Evolutionary conservation across 768 basidiomycete species (phyloP).

Genomic region (Pulveroboletus frians): DNA sequence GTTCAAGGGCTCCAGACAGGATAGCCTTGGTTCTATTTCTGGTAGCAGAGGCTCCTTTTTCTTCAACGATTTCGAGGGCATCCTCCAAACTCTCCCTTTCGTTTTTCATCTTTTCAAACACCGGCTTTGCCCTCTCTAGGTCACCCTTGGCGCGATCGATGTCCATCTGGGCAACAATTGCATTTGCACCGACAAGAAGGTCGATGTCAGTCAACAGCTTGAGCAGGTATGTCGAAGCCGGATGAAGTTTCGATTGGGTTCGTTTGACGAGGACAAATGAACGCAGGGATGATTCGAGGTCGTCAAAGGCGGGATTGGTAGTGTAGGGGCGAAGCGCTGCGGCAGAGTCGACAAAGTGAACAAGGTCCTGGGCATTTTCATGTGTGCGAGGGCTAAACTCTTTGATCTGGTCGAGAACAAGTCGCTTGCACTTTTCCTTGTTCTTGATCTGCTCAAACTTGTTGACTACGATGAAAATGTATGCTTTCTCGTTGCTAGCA

Average conservation of each 20-base stretch:
- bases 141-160: slow-evolving; percentile 66
- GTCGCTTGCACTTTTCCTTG: slow-evolving; percentile 85
- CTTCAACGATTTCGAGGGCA: slow-evolving; percentile 73
- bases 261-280: slow-evolving; percentile 96
- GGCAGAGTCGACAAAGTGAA: slow-evolving; percentile 97
- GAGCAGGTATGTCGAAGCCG: slow-evolving; percentile 85
- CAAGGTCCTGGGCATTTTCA: slow-evolving; percentile 86
- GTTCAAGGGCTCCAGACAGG: slow-evolving; percentile 65
- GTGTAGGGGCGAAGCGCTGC: slow-evolving; percentile 62
- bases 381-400: slow-evolving; percentile 88
- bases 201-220: slow-evolving; percentile 90
- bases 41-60: slow-evolving; percentile 55
- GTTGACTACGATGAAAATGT: slow-evolving; percentile 98
- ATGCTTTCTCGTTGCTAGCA: slow-evolving; percentile 95
- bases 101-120: slow-evolving; percentile 82
- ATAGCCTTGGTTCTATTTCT: slow-evolving; percentile 50
- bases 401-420: slow-evolving; percentile 91
- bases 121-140: slow-evolving; percentile 64
- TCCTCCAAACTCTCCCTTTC: slow-evolving; percentile 74
- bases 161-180: slow-evolving; percentile 79
- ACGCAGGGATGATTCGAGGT: slow-evolving; percentile 84
- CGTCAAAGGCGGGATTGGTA: slow-evolving; percentile 69
- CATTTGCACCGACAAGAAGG: slow-evolving; percentile 79
- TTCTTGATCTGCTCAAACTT: slow-evolving; percentile 94
- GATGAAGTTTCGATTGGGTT: slow-evolving; percentile 92